These are phyloP conservation scores for Phlyctochytrium planicorne DNA, from an alignment of 192 early-diverging fungal species.

Conservation along the genomic window DNA sequence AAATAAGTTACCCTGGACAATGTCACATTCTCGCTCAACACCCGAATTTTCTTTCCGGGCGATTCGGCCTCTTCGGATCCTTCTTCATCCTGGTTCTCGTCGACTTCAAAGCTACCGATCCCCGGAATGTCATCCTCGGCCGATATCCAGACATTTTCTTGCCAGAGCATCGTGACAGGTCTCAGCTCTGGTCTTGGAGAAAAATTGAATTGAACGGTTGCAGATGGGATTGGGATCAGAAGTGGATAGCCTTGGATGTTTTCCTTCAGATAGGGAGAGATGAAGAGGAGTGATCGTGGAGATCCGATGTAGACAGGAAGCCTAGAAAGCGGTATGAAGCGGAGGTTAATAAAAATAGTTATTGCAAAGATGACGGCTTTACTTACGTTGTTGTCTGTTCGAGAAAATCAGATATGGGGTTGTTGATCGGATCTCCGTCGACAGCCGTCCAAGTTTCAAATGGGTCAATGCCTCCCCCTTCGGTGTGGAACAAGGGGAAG, in stretches of 20 bases:
- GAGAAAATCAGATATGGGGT: too few relatives aligned
- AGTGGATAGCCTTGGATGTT: conserved; percentile 15
- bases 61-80: neutral
- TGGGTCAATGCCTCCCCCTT: conserved; percentile 30
- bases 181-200: conserved; percentile 36
- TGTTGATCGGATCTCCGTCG: conserved; percentile 2
- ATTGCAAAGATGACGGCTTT: too few relatives aligned
- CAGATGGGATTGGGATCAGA: conserved; percentile 36
- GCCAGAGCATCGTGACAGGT: conserved; percentile 33
- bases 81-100: too few relatives aligned
- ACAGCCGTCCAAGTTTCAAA: conserved; percentile 11
- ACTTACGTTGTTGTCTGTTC: conserved; percentile 5
- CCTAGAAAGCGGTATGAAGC: too few relatives aligned
- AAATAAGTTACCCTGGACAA: neutral
- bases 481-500: conserved; percentile 40
- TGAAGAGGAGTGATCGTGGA: conserved; percentile 41
- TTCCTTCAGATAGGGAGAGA: conserved; percentile 17
- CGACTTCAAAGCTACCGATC: neutral
- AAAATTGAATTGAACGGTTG: conserved; percentile 37
- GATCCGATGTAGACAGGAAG: conserved; percentile 40
- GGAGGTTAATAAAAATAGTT: too few relatives aligned
- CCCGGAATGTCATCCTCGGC: conserved; percentile 39
- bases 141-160: conserved; percentile 41
- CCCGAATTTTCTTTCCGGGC: neutral
- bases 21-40: neutral